These are phyloP conservation scores for Plantago ovata DNA, from an alignment of 257 asterid genomes.

Conservation along the genomic window DNA sequence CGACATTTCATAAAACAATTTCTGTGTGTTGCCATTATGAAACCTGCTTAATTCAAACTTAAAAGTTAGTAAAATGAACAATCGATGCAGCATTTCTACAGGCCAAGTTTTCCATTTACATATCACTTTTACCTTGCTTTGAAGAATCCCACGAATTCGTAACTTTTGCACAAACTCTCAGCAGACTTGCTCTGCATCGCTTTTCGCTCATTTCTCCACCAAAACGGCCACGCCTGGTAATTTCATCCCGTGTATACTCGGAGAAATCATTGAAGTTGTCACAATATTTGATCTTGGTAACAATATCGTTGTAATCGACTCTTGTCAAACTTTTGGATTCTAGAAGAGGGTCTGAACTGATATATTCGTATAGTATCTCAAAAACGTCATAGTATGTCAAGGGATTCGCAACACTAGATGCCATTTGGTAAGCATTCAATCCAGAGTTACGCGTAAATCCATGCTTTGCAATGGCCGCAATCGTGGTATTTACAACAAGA, in stretches of 20 bases:
- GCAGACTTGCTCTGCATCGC: no score
- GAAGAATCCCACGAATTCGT: no score
- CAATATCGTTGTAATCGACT: no score
- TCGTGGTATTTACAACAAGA: conserved; percentile 90
- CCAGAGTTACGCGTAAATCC: conserved; percentile 13
- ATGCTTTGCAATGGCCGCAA: conserved; percentile 98
- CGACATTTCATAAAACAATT: conserved; percentile 69
- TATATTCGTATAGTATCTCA: conserved; percentile 24
- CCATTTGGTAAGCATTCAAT: conserved; percentile 31
- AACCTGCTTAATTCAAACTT: no score
- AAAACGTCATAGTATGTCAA: conserved; percentile 20
- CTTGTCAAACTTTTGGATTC: neutral
- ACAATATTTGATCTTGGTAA: conserved; percentile 15
- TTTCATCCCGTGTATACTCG: conserved; percentile 12
- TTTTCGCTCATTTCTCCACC: no score
- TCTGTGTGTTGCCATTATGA: conserved; percentile 81
- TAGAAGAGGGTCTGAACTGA: conserved; percentile 15
- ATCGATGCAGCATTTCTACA: no score
- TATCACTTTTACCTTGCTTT: no score
- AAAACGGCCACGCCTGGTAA: neutral
- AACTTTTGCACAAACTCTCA: no score
- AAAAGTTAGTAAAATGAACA: no score
- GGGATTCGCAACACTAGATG: conserved; percentile 29
- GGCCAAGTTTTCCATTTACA: no score
- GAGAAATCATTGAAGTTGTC: conserved; percentile 27